phyloP scores from a whole-genome alignment of 371 early-diverging fungal species.

The Paraphysoderma sedebokerense region DNA sequence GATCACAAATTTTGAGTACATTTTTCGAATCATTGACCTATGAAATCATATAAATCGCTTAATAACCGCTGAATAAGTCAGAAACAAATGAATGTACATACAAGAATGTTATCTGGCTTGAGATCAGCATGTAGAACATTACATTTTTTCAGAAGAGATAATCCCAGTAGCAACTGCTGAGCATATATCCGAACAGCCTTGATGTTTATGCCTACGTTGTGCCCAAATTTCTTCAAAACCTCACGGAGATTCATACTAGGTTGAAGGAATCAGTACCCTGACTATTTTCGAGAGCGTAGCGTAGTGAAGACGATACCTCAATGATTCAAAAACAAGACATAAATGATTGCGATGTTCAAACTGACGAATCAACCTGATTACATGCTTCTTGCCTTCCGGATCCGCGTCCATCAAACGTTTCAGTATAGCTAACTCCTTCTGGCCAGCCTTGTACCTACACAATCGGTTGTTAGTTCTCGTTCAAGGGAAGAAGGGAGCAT shows the following conservation, averaged over 20 bases:
- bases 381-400: constrained; percentile 71
- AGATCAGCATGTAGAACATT: constrained; percentile 91
- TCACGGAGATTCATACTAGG: constrained; percentile 77
- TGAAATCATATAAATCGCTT: too few species aligned
- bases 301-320: constrained; percentile 25
- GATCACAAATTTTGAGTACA: constrained; percentile 74
- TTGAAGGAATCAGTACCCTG: too few species aligned
- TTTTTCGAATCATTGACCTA: constrained; percentile 50
- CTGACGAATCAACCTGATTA: constrained; percentile 57
- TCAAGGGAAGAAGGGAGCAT: not conserved
- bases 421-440: constrained; percentile 73
- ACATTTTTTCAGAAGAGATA: constrained; percentile 64
- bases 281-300: too few species aligned
- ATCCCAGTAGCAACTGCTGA: constrained; percentile 72
- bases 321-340: constrained; percentile 85
- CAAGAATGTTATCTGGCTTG: constrained; percentile 95
- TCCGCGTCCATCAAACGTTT: constrained; percentile 63
- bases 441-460: constrained; percentile 70
- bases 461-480: not conserved
- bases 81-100: constrained; percentile 10
- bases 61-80: not conserved
- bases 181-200: constrained; percentile 82
- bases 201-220: constrained; percentile 77
- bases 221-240: constrained; percentile 82
- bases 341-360: constrained; percentile 84